Percentiles rank a stretch among this genome's conserved stretches.
These are phyloP conservation scores for Hanseniaspora nectarophila DNA, from an alignment of 805 yeast species.

Conservation along the genomic window DNA sequence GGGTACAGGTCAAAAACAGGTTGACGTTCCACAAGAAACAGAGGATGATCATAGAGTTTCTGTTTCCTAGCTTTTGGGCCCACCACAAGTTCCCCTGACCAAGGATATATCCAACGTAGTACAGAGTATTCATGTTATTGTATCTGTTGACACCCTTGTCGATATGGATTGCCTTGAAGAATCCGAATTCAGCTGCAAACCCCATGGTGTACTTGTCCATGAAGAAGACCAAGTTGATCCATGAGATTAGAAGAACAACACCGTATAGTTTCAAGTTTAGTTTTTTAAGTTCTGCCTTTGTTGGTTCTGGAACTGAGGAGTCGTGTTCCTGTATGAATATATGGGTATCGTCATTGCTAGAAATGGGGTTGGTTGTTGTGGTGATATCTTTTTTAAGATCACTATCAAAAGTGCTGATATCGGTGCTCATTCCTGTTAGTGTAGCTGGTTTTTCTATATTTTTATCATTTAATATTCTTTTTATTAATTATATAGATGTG, in stretches of 20 bases:
- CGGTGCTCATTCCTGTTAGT: neutral
- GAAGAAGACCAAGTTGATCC: conserved; percentile 13
- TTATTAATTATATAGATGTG: no score
- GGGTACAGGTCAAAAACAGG: conserved; percentile 8
- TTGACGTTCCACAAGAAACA: conserved; percentile 8
- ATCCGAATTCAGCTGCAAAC: conserved; percentile 13
- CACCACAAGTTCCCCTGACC: conserved; percentile 11
- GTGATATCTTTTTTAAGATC: neutral
- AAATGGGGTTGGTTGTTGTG: neutral
- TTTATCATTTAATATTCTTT: neutral
- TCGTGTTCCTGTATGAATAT: conserved; percentile 16
- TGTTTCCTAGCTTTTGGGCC: conserved; percentile 7
- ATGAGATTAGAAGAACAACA: conserved; percentile 4
- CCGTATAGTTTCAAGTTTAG: conserved; percentile 11
- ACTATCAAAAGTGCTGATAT: neutral
- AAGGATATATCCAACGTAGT: conserved; percentile 13
- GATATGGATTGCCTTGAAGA: conserved; percentile 11
- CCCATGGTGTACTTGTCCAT: conserved; percentile 13
- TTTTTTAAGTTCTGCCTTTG: conserved; percentile 1
- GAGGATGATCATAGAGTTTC: conserved; percentile 4
- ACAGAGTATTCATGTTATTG: conserved; percentile 9
- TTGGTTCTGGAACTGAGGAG: neutral
- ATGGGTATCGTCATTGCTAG: no score
- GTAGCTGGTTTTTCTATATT: neutral
- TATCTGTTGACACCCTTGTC: conserved; percentile 8